These are phyloP conservation scores for Rusavskia elegans DNA, from an alignment of 495 filamentous ascomycete species.

Conservation along the genomic window DNA sequence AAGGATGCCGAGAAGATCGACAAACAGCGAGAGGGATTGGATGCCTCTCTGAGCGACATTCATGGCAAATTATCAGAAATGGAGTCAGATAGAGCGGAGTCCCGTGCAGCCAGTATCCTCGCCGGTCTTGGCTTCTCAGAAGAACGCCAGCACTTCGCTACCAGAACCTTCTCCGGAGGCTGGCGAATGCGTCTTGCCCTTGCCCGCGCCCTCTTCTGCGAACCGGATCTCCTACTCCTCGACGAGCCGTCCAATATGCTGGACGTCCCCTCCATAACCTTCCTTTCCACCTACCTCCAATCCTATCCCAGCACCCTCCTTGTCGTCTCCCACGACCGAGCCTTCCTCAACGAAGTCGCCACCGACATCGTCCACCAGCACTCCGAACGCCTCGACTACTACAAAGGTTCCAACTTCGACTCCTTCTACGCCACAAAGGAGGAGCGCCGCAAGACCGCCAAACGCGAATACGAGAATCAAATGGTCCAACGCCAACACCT, in stretches of 20 bases:
- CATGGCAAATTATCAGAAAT: slow-evolving; percentile 90
- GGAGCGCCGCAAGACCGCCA: slow-evolving; percentile 89
- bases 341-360: slow-evolving; percentile 98
- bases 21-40: slow-evolving; percentile 73
- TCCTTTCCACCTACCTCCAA: slow-evolving; percentile 92
- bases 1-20: slow-evolving; percentile 72
- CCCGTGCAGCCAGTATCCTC: slow-evolving; percentile 85
- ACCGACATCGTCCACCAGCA: slow-evolving; percentile 99
- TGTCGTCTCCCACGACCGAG: slow-evolving; percentile 96
- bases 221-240: slow-evolving; percentile 88
- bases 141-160: slow-evolving; percentile 83
- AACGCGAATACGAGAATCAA: slow-evolving; percentile 97
- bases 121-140: slow-evolving; percentile 93
- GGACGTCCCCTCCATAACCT: slow-evolving; percentile 99
- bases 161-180: slow-evolving; percentile 97
- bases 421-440: slow-evolving; percentile 97
- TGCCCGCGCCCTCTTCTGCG: slow-evolving; percentile 92
- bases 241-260: slow-evolving; percentile 99
- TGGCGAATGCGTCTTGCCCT: slow-evolving; percentile 98
- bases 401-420: slow-evolving; percentile 58
- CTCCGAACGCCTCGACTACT: slow-evolving; percentile 93
- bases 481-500: slow-evolving; percentile 87
- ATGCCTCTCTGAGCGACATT: slow-evolving; percentile 77
- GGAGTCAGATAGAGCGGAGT: slow-evolving; percentile 97
- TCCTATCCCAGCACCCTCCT: slow-evolving; percentile 86